phyloP scores from a whole-genome alignment of 208 protist genomes.

The Phytomonas sp. region DNA sequence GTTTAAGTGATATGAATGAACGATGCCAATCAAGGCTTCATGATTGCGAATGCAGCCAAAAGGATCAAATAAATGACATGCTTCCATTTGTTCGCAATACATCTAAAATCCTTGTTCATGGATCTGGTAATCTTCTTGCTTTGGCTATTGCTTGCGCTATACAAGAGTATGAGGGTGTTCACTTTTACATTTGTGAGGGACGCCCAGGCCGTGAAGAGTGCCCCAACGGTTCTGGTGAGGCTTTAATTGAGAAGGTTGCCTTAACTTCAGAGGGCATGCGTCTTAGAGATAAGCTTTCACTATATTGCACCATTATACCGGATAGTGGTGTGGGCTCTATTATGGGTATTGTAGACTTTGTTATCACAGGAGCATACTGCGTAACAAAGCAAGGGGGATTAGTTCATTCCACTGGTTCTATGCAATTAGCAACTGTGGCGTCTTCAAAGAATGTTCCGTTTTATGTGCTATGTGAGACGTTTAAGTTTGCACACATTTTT shows the following conservation, averaged over 20 bases:
- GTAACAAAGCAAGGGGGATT: constrained; percentile 99
- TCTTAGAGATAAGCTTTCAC: constrained; percentile 41
- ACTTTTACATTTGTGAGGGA: constrained; percentile 83
- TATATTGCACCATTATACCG: constrained; percentile 80
- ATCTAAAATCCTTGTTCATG: constrained; percentile 76
- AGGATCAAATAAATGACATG: constrained; percentile 80
- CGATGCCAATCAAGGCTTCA: constrained; percentile 38
- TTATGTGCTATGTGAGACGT: constrained; percentile 98
- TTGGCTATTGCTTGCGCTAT: constrained; percentile 71
- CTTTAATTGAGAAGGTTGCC: constrained; percentile 39
- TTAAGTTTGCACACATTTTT: constrained; percentile 97
- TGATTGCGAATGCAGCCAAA: constrained; percentile 69
- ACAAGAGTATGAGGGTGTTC: constrained; percentile 70
- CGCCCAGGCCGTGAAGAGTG: constrained; percentile 34
- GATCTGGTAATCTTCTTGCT: constrained; percentile 65
- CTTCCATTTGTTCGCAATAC: constrained; percentile 73
- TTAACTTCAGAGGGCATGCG: constrained; percentile 50
- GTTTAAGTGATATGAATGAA: constrained; percentile 54
- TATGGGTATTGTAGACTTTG: constrained; percentile 92
- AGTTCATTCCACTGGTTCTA: constrained; percentile 97
- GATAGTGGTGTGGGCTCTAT: constrained; percentile 83
- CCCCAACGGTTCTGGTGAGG: constrained; percentile 42
- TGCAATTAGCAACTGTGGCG: constrained; percentile 95
- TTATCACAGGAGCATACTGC: constrained; percentile 95
- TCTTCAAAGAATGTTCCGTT: constrained; percentile 94